Base-by-base conservation (phyloP, 352 stramenopile genomes). In the Pythium sp. region DNA sequence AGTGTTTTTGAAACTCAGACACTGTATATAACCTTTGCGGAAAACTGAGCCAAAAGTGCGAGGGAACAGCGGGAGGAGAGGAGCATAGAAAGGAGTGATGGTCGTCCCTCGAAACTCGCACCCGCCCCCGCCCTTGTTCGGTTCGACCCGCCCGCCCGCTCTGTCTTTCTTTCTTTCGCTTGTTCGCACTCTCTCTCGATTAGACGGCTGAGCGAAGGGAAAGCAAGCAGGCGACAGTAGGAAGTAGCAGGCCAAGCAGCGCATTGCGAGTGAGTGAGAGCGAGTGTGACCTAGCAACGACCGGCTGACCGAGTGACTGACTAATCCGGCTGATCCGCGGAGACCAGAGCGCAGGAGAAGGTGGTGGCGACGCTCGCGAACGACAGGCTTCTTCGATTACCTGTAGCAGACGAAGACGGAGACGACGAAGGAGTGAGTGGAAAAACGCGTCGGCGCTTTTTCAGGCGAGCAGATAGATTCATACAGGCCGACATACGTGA, bases 131-230 rank as follows among this genome's bases (percentile, higher is more conserved):
- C 28, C 28, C 28, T 24, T 9, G 15, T 46, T 47, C 55, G 18
- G 28, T 47, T 61, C 18, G 5, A 51, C 22, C 28, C 6, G 15
- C 6, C 14, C 2, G 55, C 20, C n/a, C 11, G 55, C 55, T 61
- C 55, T 61, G 55, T 61, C 55, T 61, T 61, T 61, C 55, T 61
- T 61, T 61, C 55, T 61, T 61, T 43, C 20, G 30, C 55, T 46
- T 43, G 55, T 43, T 46, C 55, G 55, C 55, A 43, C 8, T 41
- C n/a, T 36, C 28, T 20, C 26, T 34, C 22, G 54, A 58, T 30
- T 56, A 56, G 49, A 56, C 49, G 18, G 18, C 12, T 20, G 43
- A 7, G 18, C 14, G 41, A 49, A 51, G 18, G 43, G 18, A 22
- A 26, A 24, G 49, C 49, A 18, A 22, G 55, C 32, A 28, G 55